Percentiles rank a stretch among this genome's conserved stretches.
These are phyloP conservation scores for Tetrapyrgos nigripes DNA, from an alignment of 1,284 basidiomycete species.

Conservation along the genomic window DNA sequence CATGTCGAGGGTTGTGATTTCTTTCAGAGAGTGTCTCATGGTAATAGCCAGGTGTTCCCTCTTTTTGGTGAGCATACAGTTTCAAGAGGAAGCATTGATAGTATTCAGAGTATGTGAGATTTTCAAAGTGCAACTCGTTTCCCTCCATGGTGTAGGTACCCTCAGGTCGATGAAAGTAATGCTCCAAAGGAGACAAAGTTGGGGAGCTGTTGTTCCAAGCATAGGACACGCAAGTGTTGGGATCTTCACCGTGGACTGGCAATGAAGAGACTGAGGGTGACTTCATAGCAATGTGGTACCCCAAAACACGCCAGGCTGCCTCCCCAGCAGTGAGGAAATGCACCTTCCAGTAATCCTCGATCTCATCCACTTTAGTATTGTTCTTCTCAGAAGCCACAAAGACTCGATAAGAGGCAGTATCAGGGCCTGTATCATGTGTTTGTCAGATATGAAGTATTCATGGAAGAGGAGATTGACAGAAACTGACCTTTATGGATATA, in stretches of 20 bases:
- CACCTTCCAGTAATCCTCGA: constrained; percentile 37
- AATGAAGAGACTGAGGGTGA: constrained; percentile 36
- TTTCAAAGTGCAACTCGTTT: constrained; percentile 16
- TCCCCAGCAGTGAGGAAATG: constrained; percentile 41
- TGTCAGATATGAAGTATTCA: too few relatives aligned
- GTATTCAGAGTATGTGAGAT: constrained; percentile 31
- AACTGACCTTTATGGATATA: too few relatives aligned
- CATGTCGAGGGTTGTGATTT: too few relatives aligned
- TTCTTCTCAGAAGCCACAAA: too few relatives aligned
- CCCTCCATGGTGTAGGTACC: constrained; percentile 19
- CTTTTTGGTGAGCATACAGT: constrained; percentile 10
- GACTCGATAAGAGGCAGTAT: too few relatives aligned
- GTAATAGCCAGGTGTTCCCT: constrained; percentile 14
- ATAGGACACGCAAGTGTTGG: constrained; percentile 10
- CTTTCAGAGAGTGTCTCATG: neutral
- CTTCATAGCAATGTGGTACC: constrained; percentile 37
- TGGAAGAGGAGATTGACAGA: too few relatives aligned
- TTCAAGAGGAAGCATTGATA: constrained; percentile 25
- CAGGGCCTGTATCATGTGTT: too few relatives aligned
- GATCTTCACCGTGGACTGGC: constrained; percentile 34
- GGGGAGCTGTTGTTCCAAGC: constrained; percentile 13
- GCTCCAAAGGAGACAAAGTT: constrained; percentile 30
- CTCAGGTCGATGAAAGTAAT: constrained; percentile 34
- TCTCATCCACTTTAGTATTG: too few relatives aligned
- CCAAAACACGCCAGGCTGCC: constrained; percentile 42